Conservation (phyloP, 192 early-diverging fungal species). For the Coemansia biformis region DNA sequence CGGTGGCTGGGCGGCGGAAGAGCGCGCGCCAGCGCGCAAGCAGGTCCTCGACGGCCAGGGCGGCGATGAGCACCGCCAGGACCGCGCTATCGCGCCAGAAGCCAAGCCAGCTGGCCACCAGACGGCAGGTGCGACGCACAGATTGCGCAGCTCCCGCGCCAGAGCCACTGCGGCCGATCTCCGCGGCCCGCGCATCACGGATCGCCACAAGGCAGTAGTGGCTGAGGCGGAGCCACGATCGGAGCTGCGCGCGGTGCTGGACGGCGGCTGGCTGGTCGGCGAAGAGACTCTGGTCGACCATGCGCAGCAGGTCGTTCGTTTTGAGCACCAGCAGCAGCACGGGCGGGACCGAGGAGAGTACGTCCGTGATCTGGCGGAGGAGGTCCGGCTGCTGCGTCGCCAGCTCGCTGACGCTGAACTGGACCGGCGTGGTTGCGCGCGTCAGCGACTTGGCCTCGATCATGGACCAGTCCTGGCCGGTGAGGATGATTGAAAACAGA, state of each 20-base stretch:
- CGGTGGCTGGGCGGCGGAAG: not conserved
- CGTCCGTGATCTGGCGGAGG: conserved; percentile 67
- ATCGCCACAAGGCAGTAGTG: conserved; percentile 44
- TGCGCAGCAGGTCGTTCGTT: conserved; percentile 84
- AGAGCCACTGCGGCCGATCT: conserved; percentile 32
- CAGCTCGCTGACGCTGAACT: conserved; percentile 54
- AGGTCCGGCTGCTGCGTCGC: conserved; percentile 55
- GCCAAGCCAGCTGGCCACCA: conserved; percentile 23
- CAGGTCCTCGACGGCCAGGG: conserved; percentile 20
- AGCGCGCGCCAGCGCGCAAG: conserved; percentile 18
- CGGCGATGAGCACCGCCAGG: conserved; percentile 9
- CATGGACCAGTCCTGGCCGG: conserved; percentile 77
- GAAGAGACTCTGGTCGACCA: conserved; percentile 56
- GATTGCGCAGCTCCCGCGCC: conserved; percentile 6
- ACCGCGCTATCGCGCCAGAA: conserved; percentile 24
- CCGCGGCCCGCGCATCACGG: conserved; percentile 26
- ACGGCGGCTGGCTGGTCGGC: conserved; percentile 36
- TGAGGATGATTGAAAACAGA: conserved; percentile 83
- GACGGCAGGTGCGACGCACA: conserved; percentile 3
- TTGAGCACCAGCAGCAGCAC: conserved; percentile 85
- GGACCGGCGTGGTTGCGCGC: conserved; percentile 35
- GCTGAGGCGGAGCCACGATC: conserved; percentile 33
- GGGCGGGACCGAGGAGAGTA: conserved; percentile 77
- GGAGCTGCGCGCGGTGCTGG: conserved; percentile 42
- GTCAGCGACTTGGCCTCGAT: conserved; percentile 49